phyloP scores from a whole-genome alignment of 495 filamentous ascomycete genomes.

The Xylona heveae region DNA sequence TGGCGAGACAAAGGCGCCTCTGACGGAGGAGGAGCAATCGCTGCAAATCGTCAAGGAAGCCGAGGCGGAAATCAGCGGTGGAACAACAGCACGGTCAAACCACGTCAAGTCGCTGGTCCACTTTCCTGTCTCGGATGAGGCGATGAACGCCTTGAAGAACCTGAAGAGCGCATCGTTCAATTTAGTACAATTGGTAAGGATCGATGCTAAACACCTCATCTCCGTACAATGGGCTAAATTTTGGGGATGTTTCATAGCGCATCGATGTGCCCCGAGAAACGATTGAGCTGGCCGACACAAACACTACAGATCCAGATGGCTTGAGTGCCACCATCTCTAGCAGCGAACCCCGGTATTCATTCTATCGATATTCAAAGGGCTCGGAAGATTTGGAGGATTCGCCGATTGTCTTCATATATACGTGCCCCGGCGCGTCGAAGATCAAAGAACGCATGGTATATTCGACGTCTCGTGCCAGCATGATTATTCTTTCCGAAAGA shows the following conservation, averaged over 20 bases:
- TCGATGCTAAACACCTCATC: not conserved
- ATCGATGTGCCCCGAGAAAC: slow-evolving; percentile 60
- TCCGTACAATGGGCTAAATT: too few relatives aligned
- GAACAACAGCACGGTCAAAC: slow-evolving; percentile 36
- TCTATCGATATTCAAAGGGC: slow-evolving; percentile 48
- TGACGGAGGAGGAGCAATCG: slow-evolving; percentile 73
- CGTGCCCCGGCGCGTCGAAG: slow-evolving; percentile 56
- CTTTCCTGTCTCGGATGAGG: slow-evolving; percentile 48
- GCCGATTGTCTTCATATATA: slow-evolving; percentile 80
- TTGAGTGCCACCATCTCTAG: slow-evolving; percentile 43
- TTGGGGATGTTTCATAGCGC: slow-evolving; percentile 21
- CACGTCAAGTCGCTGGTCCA: slow-evolving; percentile 32
- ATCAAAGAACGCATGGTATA: slow-evolving; percentile 95
- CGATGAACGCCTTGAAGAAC: slow-evolving; percentile 37
- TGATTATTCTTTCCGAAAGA: slow-evolving; percentile 40
- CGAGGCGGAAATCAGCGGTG: slow-evolving; percentile 57
- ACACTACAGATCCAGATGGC: slow-evolving; percentile 4
- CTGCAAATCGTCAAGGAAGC: slow-evolving; percentile 56
- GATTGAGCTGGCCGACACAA: slow-evolving; percentile 39
- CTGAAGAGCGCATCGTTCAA: slow-evolving; percentile 31
- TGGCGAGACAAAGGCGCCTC: slow-evolving; percentile 35
- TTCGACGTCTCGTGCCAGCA: slow-evolving; percentile 56
- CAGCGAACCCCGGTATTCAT: slow-evolving; percentile 73
- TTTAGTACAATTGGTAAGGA: slow-evolving; percentile 64
- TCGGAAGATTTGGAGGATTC: slow-evolving; percentile 31